Percentiles rank a stretch among this genome's conserved stretches.
Evolutionary conservation across 2,329 filamentous ascomycete species (phyloP).

Genomic region (Epicoccum nigrum): DNA sequence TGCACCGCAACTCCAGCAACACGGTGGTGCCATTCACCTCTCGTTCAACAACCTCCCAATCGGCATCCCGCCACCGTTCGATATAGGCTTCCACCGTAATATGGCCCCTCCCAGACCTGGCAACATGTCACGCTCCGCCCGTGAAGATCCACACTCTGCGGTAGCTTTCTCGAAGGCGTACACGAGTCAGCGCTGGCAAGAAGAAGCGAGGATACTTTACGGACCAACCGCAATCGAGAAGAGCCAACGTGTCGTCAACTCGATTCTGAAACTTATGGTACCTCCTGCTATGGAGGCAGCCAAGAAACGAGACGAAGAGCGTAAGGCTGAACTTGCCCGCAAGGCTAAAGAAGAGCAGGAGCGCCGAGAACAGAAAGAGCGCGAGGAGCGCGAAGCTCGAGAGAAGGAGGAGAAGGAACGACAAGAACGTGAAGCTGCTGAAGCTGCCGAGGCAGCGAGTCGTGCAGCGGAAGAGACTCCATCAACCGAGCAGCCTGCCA

Average conservation of each 20-base stretch:
- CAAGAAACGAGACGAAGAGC: slow-evolving; percentile 73
- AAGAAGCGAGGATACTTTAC: slow-evolving; percentile 88
- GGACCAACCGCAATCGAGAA: slow-evolving; percentile 72
- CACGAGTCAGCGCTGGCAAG: slow-evolving; percentile 81
- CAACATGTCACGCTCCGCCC: slow-evolving; percentile 48
- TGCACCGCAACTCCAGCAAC: slow-evolving; percentile 38
- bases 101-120: slow-evolving; percentile 40
- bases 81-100: slow-evolving; percentile 39
- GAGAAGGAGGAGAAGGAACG: slow-evolving; percentile 53
- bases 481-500: slow-evolving; percentile 46
- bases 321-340: slow-evolving; percentile 74
- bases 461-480: slow-evolving; percentile 38
- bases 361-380: slow-evolving; percentile 65
- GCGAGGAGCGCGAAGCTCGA: slow-evolving; percentile 61
- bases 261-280: slow-evolving; percentile 74
- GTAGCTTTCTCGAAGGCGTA: slow-evolving; percentile 74
- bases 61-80: slow-evolving; percentile 42
- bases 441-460: slow-evolving; percentile 46
- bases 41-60: slow-evolving; percentile 54
- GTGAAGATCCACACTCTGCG: slow-evolving; percentile 71
- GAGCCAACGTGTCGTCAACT: slow-evolving; percentile 68
- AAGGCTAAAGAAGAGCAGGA: slow-evolving; percentile 66
- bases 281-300: slow-evolving; percentile 85
- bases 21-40: slow-evolving; percentile 58
- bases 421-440: slow-evolving; percentile 52